These are phyloP conservation scores for Colletotrichum cordylinicola DNA, from an alignment of 2,329 filamentous ascomycete genomes.

Conservation along the genomic window DNA sequence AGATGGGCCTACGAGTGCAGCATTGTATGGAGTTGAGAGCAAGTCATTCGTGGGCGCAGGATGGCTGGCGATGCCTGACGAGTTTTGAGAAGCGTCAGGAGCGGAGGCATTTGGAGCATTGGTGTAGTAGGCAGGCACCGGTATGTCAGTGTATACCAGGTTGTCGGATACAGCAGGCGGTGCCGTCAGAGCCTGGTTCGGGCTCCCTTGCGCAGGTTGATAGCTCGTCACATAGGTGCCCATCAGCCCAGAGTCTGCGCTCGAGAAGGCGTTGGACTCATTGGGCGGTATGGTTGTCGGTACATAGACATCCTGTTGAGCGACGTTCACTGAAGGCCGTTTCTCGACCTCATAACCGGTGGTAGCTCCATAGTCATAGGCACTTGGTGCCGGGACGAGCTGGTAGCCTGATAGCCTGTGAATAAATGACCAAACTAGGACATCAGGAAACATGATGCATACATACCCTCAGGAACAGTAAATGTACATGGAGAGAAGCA, in stretches of 20 bases:
- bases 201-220: constrained; percentile 40
- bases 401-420: constrained; percentile 36
- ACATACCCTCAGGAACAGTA: constrained; percentile 32
- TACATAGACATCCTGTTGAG: constrained; percentile 13
- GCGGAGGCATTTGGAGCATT: constrained; percentile 4
- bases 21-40: not conserved
- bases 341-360: constrained; percentile 37
- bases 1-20: not conserved
- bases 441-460: constrained; percentile 20
- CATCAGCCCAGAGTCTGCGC: constrained; percentile 31
- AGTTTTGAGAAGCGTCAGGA: not conserved
- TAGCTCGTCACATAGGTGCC: constrained; percentile 38
- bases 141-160: constrained; percentile 42
- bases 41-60: not conserved
- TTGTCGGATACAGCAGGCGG: constrained; percentile 38
- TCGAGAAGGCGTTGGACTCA: constrained; percentile 31
- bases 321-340: constrained; percentile 23
- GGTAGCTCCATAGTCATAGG: constrained; percentile 32
- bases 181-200: constrained; percentile 19
- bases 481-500: constrained; percentile 30
- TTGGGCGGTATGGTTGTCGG: constrained; percentile 31
- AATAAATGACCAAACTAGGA: not conserved
- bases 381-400: constrained; percentile 27
- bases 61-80: not conserved
- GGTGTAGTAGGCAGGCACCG: constrained; percentile 29